Conservation (phyloP, 2,329 filamentous ascomycete species). For the Chlorencoelia australis region DNA sequence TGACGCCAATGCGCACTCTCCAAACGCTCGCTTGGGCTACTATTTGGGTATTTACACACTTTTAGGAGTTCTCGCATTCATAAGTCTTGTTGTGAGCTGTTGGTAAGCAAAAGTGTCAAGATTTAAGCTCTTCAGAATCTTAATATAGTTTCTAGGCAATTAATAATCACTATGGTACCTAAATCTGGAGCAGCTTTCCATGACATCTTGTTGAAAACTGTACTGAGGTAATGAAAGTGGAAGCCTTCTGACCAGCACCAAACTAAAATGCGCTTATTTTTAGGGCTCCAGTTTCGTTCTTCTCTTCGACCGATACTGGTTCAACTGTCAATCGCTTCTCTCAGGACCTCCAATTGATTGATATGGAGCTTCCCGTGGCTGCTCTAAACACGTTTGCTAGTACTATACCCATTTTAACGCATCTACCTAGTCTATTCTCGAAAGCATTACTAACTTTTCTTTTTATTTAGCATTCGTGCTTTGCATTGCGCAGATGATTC, state of each 20-base stretch:
- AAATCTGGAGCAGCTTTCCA: background rate
- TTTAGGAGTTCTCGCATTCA: background rate
- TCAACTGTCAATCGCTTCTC: conserved; percentile 17
- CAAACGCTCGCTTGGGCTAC: background rate
- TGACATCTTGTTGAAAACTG: background rate
- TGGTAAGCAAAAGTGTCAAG: background rate
- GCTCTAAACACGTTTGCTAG: conserved; percentile 4
- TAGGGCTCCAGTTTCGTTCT: conserved; percentile 31
- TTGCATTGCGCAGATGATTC: conserved; percentile 1
- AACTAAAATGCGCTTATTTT: too few species aligned
- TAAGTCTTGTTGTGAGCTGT: background rate
- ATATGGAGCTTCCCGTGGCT: conserved; percentile 20
- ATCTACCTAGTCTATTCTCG: too few species aligned
- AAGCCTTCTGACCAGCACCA: too few species aligned
- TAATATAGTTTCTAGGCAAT: background rate
- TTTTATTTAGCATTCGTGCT: too few species aligned
- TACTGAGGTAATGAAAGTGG: background rate
- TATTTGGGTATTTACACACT: background rate
- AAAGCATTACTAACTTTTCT: too few species aligned
- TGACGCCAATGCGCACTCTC: background rate
- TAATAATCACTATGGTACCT: background rate
- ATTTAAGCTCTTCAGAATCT: background rate
- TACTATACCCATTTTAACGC: too few species aligned
- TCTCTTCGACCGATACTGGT: background rate
- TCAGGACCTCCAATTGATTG: conserved; percentile 22